Percentiles rank a stretch among this genome's conserved stretches.
Conservation (phyloP, 23 red algal species). For the Porphyridium purpureum region DNA sequence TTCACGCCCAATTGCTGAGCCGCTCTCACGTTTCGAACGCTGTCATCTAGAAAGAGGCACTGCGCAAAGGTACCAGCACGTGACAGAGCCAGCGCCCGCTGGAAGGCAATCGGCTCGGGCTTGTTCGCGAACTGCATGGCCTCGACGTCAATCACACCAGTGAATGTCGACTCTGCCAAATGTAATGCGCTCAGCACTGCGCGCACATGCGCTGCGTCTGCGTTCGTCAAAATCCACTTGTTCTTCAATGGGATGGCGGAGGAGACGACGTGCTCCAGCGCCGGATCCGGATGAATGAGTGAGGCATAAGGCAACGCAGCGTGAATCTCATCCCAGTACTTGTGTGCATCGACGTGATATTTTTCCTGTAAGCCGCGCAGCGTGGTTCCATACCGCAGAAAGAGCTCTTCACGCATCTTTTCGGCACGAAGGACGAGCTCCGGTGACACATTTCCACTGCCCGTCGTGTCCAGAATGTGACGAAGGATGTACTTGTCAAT, state of each 20-base stretch:
- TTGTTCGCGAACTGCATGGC: conserved; percentile 1
- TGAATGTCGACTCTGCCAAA: background rate
- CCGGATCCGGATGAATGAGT: background rate
- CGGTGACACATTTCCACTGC: too few relatives aligned
- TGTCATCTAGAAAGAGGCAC: too few relatives aligned
- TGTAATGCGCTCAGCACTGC: background rate
- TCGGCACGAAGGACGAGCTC: background rate
- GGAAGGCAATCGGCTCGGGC: background rate
- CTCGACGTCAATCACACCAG: background rate
- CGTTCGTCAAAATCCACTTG: background rate
- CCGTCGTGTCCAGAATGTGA: too few relatives aligned
- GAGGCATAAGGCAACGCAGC: background rate
- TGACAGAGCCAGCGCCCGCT: too few relatives aligned
- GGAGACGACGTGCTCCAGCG: background rate
- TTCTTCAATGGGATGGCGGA: background rate
- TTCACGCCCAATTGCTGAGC: too few relatives aligned
- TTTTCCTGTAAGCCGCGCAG: background rate
- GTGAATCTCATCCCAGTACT: background rate
- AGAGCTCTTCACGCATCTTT: background rate
- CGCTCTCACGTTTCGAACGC: too few relatives aligned
- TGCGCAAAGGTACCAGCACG: too few relatives aligned
- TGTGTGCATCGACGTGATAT: background rate
- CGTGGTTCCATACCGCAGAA: background rate
- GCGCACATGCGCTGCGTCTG: background rate
- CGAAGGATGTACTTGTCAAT: background rate